Conservation (phyloP, 768 basidiomycete genomes). For the Polyporus arcularius region DNA sequence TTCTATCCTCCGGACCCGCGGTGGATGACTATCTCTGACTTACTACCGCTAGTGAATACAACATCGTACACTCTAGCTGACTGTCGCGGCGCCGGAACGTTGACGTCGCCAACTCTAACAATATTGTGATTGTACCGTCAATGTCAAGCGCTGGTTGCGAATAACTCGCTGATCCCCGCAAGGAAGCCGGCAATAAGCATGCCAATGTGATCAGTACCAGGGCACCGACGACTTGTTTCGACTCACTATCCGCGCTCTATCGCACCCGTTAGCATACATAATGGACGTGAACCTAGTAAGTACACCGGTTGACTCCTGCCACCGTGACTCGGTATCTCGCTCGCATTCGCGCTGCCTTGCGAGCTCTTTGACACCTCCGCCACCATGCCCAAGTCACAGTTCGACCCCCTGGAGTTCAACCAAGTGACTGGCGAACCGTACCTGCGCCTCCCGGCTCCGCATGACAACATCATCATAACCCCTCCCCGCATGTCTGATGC, state of each 20-base stretch:
- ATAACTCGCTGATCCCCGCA: too few relatives aligned
- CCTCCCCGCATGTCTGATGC: slow-evolving; percentile 53
- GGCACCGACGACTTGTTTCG: too few relatives aligned
- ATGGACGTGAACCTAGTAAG: background rate
- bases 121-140: too few relatives aligned
- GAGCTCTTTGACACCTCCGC: background rate
- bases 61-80: too few relatives aligned
- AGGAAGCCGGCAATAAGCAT: too few relatives aligned
- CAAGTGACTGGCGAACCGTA: slow-evolving; percentile 46
- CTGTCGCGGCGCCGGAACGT: too few relatives aligned
- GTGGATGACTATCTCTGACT: background rate
- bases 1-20: background rate
- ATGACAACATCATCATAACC: slow-evolving; percentile 58
- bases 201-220: too few relatives aligned
- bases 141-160: too few relatives aligned
- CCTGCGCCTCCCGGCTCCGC: slow-evolving; percentile 51
- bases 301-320: background rate
- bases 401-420: slow-evolving; percentile 37
- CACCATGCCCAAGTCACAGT: slow-evolving; percentile 23
- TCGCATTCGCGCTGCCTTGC: background rate
- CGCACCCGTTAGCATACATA: too few relatives aligned
- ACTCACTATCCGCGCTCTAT: background rate
- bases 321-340: background rate
- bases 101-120: too few relatives aligned
- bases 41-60: background rate